Base-by-base conservation (phyloP, 2,329 filamentous ascomycete genomes). In the Penicillium sp. region DNA sequence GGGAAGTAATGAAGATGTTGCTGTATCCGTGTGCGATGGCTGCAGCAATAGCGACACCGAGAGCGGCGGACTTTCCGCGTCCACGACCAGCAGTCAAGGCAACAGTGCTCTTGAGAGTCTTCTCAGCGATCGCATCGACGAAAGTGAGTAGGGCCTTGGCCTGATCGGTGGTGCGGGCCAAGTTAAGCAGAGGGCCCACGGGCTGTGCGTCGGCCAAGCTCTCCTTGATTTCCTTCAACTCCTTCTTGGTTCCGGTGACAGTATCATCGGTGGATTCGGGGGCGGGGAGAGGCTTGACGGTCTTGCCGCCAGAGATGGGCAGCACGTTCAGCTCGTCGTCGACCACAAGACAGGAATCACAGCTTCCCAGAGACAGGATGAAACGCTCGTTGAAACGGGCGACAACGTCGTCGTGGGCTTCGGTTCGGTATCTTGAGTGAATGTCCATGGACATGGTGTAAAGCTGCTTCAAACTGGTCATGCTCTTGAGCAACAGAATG, bases 1-100 rank as follows among this genome's bases (percentile, higher is more conserved):
- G 93, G 1, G 93, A 97, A 1, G 94, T 99, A 71, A 99, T 96
- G 77, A 99, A 99, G 67, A 99, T 96, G 74, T 99, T 99, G 79
- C 92, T 96, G 76, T 99, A 99, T 24, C 94, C 94, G 70, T 97
- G 90, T 1, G 94, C 93, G 43, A 99, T 85, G 1, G 95, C 95
- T 2, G 94, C 92, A 3, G 94, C 94, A 42, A 99, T 89, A 3
- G 94, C 92, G 48, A 99, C 88, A 76, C 94, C 94, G 67, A 99
- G 83, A 24, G 94, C 94, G 16, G 94, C 95, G 18, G 94, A 99
- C 77, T 99, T 99, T 76, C 94, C 94, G 67, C 94, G 88, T 74
- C 94, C 94, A 86, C 94, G 87, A 36, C 89, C 93, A 16, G 94
- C 94, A 10, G 94, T 99, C 63, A 99, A 75, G 1, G 94, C 90